These are phyloP conservation scores for Yamadazyma conglobata DNA, from an alignment of 1,139 yeast species.

Conservation along the genomic window DNA sequence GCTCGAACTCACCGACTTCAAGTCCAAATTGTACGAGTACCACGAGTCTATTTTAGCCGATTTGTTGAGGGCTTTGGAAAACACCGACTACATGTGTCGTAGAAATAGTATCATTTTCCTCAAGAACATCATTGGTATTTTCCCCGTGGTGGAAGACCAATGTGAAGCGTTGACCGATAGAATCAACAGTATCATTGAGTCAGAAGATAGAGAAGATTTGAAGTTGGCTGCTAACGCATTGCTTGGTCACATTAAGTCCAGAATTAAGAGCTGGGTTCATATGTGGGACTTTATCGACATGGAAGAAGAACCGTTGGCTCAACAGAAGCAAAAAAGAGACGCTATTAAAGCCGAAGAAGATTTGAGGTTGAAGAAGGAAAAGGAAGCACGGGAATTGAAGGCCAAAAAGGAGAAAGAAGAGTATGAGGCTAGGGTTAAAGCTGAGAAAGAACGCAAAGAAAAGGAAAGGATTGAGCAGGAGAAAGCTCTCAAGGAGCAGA, in stretches of 20 bases:
- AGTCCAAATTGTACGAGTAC: slow-evolving; percentile 49
- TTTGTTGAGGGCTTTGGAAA: slow-evolving; percentile 46
- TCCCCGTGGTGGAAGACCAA: slow-evolving; percentile 69
- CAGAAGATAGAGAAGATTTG: slow-evolving; percentile 76
- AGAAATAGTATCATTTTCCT: slow-evolving; percentile 78
- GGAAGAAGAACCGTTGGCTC: slow-evolving; percentile 28
- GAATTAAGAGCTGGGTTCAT: slow-evolving; percentile 54
- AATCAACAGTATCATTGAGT: slow-evolving; percentile 45
- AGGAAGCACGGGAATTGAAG: slow-evolving; percentile 17
- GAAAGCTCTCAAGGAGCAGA: slow-evolving; percentile 6
- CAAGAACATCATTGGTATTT: slow-evolving; percentile 61
- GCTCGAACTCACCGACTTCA: slow-evolving; percentile 42
- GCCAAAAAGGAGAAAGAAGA: slow-evolving; percentile 20
- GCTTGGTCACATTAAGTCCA: slow-evolving; percentile 64
- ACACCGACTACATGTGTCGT: slow-evolving; percentile 72
- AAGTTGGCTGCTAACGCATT: slow-evolving; percentile 77
- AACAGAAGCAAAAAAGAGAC: slow-evolving; percentile 22
- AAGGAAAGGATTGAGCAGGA: slow-evolving; percentile 8
- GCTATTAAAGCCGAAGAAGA: slow-evolving; percentile 15
- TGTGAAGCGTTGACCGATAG: slow-evolving; percentile 51
- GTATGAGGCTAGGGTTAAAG: slow-evolving; percentile 17
- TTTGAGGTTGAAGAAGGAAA: slow-evolving; percentile 15
- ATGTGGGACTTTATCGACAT: slow-evolving; percentile 55
- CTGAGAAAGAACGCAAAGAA: slow-evolving; percentile 16
- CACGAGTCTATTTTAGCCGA: slow-evolving; percentile 49